A percentile compares a stretch with the other conserved stretches of the same genome.
phyloP scores from a whole-genome alignment of 2,329 filamentous ascomycete genomes.

The Alternaria burnsii region DNA sequence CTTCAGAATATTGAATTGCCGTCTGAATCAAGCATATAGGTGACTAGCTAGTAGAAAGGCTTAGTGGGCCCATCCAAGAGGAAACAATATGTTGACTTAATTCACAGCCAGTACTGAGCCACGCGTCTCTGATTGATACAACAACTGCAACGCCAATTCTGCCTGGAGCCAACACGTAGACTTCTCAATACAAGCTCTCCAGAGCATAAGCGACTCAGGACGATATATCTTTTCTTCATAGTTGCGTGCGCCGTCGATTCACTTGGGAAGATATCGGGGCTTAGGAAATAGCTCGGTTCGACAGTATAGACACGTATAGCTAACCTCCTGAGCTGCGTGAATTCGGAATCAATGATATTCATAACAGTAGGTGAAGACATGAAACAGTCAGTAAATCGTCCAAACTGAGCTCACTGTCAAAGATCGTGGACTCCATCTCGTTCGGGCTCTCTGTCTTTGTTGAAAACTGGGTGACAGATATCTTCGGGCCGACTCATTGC shows the following conservation, averaged over 20 bases:
- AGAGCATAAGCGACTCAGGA: background rate
- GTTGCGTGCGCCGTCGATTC: background rate
- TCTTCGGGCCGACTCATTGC: background rate
- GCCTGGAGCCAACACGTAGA: background rate
- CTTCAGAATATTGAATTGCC: background rate
- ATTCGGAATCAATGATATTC: background rate
- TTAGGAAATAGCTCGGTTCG: slow-evolving; percentile 11
- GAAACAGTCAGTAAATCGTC: background rate
- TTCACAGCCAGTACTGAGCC: background rate
- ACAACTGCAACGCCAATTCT: background rate
- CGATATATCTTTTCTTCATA: background rate
- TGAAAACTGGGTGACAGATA: background rate
- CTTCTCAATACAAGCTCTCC: background rate
- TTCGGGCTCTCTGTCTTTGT: background rate
- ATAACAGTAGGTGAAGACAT: background rate
- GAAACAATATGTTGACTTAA: background rate
- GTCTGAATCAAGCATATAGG: background rate
- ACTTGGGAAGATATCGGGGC: background rate
- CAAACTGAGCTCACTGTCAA: background rate
- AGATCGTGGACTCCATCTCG: background rate
- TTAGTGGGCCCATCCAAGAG: background rate
- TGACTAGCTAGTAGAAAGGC: background rate
- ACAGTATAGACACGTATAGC: slow-evolving; percentile 12
- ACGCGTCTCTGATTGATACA: background rate
- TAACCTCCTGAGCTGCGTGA: background rate